Evolutionary conservation across 1,139 yeast genomes (phyloP).

Genomic region (Scheffersomyces parashehatae): DNA sequence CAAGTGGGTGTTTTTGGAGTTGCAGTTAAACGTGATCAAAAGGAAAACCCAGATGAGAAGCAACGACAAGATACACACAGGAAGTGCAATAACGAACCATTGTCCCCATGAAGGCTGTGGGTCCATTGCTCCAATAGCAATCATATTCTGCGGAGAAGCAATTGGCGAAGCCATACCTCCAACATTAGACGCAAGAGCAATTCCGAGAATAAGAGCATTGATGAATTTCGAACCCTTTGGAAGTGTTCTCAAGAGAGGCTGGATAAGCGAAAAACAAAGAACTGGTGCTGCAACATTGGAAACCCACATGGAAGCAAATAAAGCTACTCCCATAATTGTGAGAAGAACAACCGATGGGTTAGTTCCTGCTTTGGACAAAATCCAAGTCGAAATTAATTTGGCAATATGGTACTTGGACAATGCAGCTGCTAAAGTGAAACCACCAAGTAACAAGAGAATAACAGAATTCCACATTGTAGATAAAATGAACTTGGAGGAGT

Average conservation of each 20-base stretch:
- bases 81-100: conserved; percentile 70
- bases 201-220: conserved; percentile 66
- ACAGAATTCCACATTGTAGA: conserved; percentile 75
- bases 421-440: conserved; percentile 74
- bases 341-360: conserved; percentile 63
- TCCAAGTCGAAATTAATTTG: conserved; percentile 64
- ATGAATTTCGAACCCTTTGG: conserved; percentile 63
- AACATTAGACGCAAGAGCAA: conserved; percentile 69
- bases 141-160: conserved; percentile 76
- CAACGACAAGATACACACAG: conserved; percentile 58
- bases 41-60: conserved; percentile 58
- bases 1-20: conserved; percentile 39
- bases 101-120: conserved; percentile 78
- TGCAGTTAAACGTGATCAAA: conserved; percentile 56
- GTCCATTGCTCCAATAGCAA: conserved; percentile 66
- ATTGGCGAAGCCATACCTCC: conserved; percentile 86
- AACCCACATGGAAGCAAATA: conserved; percentile 77
- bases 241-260: conserved; percentile 62
- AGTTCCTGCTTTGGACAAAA: conserved; percentile 63
- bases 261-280: conserved; percentile 64
- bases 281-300: conserved; percentile 82
- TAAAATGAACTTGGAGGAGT: conserved; percentile 56
- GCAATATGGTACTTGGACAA: conserved; percentile 72
- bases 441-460: conserved; percentile 67
- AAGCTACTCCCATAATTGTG: conserved; percentile 66